Percentiles rank a stretch among this genome's conserved stretches.
Evolutionary conservation across 495 filamentous ascomycete species (phyloP).

Genomic region (Aspergillus bridgeri): DNA sequence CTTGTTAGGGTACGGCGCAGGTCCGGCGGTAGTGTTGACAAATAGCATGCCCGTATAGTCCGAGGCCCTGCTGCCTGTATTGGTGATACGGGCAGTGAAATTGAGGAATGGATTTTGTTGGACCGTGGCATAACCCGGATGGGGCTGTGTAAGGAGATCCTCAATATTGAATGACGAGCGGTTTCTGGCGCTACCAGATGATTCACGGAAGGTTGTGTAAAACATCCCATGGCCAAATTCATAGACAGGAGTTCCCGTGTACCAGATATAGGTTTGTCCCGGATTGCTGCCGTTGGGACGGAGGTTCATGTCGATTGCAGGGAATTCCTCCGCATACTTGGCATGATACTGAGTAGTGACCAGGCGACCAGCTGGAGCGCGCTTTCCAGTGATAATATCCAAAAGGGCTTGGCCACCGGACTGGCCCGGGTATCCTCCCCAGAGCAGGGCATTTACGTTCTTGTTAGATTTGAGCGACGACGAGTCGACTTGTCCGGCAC

Average conservation of each 20-base stretch:
- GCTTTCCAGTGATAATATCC: slow-evolving; percentile 52
- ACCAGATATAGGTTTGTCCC: slow-evolving; percentile 63
- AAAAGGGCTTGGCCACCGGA: slow-evolving; percentile 52
- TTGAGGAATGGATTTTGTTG: slow-evolving; percentile 44
- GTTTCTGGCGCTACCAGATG: slow-evolving; percentile 9
- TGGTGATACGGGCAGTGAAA: slow-evolving; percentile 41
- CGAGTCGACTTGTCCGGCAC: slow-evolving; percentile 56
- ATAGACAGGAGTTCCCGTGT: slow-evolving; percentile 50
- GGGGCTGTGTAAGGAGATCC: slow-evolving; percentile 23
- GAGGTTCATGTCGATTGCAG: slow-evolving; percentile 55
- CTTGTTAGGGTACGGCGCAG: slow-evolving; percentile 60
- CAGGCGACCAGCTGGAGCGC: slow-evolving; percentile 55
- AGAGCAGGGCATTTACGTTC: slow-evolving; percentile 52
- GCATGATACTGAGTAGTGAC: slow-evolving; percentile 57
- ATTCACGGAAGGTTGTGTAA: slow-evolving; percentile 47
- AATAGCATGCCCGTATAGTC: slow-evolving; percentile 61
- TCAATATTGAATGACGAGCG: slow-evolving; percentile 26
- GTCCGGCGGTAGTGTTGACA: slow-evolving; percentile 52
- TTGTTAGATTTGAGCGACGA: slow-evolving; percentile 47
- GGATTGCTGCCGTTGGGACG: slow-evolving; percentile 42
- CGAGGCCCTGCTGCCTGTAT: slow-evolving; percentile 52
- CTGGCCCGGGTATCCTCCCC: slow-evolving; percentile 61
- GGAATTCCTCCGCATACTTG: slow-evolving; percentile 49
- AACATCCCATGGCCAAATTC: slow-evolving; percentile 56
- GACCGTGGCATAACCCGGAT: slow-evolving; percentile 23